Evolutionary conservation across 306 rosid species (phyloP).

Genomic region (Quercus dentata): DNA sequence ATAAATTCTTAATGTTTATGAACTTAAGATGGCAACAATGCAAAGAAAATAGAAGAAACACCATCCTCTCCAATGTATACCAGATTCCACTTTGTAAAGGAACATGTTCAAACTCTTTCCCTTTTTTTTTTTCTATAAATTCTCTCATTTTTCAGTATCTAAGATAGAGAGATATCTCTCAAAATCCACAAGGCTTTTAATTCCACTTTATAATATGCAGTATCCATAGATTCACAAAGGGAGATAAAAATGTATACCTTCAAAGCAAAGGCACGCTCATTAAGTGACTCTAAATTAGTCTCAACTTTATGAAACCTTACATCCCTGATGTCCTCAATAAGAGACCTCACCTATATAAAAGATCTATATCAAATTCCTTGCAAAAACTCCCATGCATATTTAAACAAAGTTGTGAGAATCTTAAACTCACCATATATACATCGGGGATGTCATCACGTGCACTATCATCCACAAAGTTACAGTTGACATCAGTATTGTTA

Average conservation of each 20-base stretch:
- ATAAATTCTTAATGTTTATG: neutral
- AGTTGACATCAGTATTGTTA: conserved; percentile 9
- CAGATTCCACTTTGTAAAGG: too few relatives aligned
- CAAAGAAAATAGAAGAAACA: neutral
- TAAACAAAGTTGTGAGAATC: conserved; percentile 14
- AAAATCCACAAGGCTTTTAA: neutral
- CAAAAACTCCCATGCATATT: conserved; percentile 1
- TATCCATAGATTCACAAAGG: conserved; percentile 1
- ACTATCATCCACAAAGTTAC: conserved; percentile 40
- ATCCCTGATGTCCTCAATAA: conserved; percentile 86
- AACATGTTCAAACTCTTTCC: too few relatives aligned
- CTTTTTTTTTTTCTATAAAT: too few relatives aligned
- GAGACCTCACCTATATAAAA: conserved; percentile 71
- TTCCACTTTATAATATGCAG: neutral
- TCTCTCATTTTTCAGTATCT: too few relatives aligned
- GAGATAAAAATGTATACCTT: conserved; percentile 47
- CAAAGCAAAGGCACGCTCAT: conserved; percentile 86
- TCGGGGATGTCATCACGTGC: conserved; percentile 81
- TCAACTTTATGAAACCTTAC: conserved; percentile 93
- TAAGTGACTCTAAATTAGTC: conserved; percentile 81
- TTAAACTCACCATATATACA: conserved; percentile 71
- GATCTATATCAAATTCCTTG: conserved; percentile 19
- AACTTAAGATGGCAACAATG: neutral
- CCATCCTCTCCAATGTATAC: neutral
- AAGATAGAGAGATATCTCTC: too few relatives aligned